Evolutionary conservation across 1,139 yeast species (phyloP).

Genomic region (Lodderomyces pseudojiufengensis): DNA sequence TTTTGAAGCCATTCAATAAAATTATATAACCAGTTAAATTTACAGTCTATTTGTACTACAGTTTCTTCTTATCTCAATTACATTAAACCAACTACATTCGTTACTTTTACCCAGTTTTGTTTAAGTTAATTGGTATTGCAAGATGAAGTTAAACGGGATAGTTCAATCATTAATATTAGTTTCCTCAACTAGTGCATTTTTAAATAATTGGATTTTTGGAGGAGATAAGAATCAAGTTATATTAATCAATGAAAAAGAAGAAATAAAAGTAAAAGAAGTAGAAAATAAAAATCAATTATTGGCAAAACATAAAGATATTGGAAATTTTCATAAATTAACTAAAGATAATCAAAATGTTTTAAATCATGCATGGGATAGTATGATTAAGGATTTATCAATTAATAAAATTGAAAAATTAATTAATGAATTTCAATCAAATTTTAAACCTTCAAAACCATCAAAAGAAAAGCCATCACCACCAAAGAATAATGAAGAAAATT

Average conservation of each 20-base stretch:
- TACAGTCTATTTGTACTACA: neutral
- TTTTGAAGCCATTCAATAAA: neutral
- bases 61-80: neutral
- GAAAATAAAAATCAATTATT: slow-evolving; percentile 1
- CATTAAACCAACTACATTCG: neutral
- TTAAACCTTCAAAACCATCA: slow-evolving; percentile 7
- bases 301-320: too few relatives aligned
- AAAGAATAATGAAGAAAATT: slow-evolving; percentile 7
- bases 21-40: neutral
- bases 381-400: slow-evolving; percentile 19
- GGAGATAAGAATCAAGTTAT: slow-evolving; percentile 10
- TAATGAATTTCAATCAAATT: slow-evolving; percentile 13
- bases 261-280: neutral
- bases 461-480: neutral
- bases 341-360: slow-evolving; percentile 5
- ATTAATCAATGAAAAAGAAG: slow-evolving; percentile 5
- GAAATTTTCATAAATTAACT: slow-evolving; percentile 8
- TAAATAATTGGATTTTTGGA: slow-evolving; percentile 4
- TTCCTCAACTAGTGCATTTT: slow-evolving; percentile 6
- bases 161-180: slow-evolving; percentile 7
- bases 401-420: slow-evolving; percentile 18
- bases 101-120: neutral
- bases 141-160: slow-evolving; percentile 9
- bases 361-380: slow-evolving; percentile 21
- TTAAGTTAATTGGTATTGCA: neutral